phyloP scores from a whole-genome alignment of 2,329 filamentous ascomycete species.

The Fusarium graminum region DNA sequence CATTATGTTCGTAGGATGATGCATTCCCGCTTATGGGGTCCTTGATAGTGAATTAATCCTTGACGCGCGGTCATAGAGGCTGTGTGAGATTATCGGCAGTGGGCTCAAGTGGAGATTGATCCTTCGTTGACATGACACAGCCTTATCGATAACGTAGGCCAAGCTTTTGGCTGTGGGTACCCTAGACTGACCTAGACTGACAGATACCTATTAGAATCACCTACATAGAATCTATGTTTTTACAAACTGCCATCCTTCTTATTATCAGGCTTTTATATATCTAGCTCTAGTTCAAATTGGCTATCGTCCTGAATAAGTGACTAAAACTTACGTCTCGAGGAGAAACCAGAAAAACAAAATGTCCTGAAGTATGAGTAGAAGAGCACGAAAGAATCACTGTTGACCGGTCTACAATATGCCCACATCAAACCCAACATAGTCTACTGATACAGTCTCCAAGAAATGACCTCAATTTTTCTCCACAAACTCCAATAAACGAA shows the following conservation, averaged over 20 bases:
- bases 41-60: conserved; percentile 3
- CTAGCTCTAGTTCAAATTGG: no score
- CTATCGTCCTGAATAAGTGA: no score
- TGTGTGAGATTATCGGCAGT: conserved; percentile 34
- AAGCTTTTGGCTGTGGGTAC: conserved; percentile 16
- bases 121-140: conserved; percentile 1
- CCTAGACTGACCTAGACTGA: background rate
- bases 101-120: background rate
- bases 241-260: no score
- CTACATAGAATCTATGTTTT: no score
- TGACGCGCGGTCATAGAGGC: conserved; percentile 39
- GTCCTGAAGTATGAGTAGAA: no score
- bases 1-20: background rate
- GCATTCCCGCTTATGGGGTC: background rate
- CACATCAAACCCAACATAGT: background rate
- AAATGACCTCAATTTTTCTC: background rate
- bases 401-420: no score
- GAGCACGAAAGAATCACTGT: no score
- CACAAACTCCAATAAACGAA: background rate
- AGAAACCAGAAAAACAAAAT: no score
- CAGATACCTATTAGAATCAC: no score
- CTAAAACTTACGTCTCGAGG: no score
- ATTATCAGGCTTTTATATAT: no score
- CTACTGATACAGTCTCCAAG: background rate
- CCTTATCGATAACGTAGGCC: conserved; percentile 28